Evolutionary conservation across 192 early-diverging fungal genomes (phyloP).

Genomic region (Rhizophagus sp.): DNA sequence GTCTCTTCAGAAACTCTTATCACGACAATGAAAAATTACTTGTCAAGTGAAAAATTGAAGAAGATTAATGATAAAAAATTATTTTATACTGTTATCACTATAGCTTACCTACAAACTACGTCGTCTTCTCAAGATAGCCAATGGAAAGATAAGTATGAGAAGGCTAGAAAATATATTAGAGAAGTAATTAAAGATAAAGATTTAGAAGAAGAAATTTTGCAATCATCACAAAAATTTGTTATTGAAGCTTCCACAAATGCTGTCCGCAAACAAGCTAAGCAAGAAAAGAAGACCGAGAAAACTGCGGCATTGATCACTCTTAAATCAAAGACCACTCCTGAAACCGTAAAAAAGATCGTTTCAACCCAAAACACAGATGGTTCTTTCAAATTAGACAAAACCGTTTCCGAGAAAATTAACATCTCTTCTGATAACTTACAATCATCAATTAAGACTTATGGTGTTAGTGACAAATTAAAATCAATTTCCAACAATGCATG

Average conservation of each 20-base stretch:
- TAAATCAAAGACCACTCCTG: neutral
- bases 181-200: neutral
- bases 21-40: neutral
- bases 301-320: neutral
- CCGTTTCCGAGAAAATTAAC: neutral
- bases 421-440: neutral
- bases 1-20: neutral
- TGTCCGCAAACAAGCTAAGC: neutral
- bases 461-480: neutral
- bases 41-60: neutral
- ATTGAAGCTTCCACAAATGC: neutral
- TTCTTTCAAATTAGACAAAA: neutral
- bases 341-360: neutral
- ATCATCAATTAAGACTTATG: neutral
- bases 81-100: neutral
- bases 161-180: neutral
- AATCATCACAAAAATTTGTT: neutral
- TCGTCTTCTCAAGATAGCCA: neutral
- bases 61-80: neutral
- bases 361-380: neutral
- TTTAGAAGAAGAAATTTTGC: conserved; percentile 5
- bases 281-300: neutral
- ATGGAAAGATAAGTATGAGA: neutral
- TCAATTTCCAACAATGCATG: neutral
- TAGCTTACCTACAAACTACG: neutral